A percentile compares a stretch with the other conserved stretches of the same genome.
These are phyloP conservation scores for Cladosporium sp. DNA, from an alignment of 2,329 filamentous ascomycete genomes.

Conservation along the genomic window DNA sequence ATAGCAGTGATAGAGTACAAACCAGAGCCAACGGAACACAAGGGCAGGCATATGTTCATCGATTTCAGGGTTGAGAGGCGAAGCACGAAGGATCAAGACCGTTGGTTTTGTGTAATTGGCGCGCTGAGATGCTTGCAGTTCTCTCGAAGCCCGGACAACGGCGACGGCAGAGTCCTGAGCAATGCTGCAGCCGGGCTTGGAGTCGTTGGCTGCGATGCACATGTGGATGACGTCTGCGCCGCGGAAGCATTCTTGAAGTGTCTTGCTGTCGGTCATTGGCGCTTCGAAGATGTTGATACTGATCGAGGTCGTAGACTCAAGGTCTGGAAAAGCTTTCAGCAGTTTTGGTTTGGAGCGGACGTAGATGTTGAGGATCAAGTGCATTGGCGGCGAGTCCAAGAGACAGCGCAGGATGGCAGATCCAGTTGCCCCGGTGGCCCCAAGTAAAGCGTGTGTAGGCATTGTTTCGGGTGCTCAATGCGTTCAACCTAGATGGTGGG, in stretches of 20 bases:
- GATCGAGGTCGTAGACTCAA: constrained; percentile 15
- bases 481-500: too few relatives aligned
- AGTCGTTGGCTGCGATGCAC: constrained; percentile 22
- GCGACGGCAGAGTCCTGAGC: constrained; percentile 16
- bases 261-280: constrained; percentile 12
- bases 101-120: constrained; percentile 13
- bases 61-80: constrained; percentile 14
- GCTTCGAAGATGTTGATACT: constrained; percentile 15
- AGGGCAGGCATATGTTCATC: background rate
- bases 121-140: constrained; percentile 4
- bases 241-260: constrained; percentile 17
- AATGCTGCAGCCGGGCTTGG: constrained; percentile 15
- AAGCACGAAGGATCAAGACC: constrained; percentile 17
- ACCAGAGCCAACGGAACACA: constrained; percentile 3
- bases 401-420: constrained; percentile 21
- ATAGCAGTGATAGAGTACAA: constrained; percentile 19
- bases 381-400: constrained; percentile 14
- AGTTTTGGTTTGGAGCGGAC: constrained; percentile 22
- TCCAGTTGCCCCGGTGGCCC: constrained; percentile 24
- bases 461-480: too few relatives aligned
- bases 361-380: constrained; percentile 21
- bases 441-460: constrained; percentile 23
- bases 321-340: constrained; percentile 18
- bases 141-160: constrained; percentile 3
- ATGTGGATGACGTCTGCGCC: constrained; percentile 18